Percentiles rank a stretch among this genome's conserved stretches.
phyloP scores from a whole-genome alignment of 805 yeast genomes.

The Monosporozyma yasuniensis region DNA sequence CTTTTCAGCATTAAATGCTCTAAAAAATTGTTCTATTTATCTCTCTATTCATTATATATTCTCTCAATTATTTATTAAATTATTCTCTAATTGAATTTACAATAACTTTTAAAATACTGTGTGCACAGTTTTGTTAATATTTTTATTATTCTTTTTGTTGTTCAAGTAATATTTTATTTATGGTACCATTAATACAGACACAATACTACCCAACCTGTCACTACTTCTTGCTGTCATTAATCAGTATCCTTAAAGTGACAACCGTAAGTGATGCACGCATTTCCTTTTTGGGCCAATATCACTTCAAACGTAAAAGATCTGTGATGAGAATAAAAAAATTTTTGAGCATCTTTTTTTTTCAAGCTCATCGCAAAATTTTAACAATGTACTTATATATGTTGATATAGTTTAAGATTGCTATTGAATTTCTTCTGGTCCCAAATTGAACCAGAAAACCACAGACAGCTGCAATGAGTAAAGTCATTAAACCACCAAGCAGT shows the following conservation, averaged over 20 bases:
- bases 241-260: neutral
- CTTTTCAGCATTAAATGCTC: neutral
- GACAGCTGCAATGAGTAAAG: constrained; percentile 22
- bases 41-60: neutral
- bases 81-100: neutral
- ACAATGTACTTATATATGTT: neutral
- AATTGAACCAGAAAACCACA: neutral
- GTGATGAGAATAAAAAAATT: constrained; percentile 3
- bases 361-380: constrained; percentile 5
- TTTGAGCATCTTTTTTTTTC: neutral
- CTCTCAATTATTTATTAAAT: neutral
- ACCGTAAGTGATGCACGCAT: neutral
- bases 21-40: neutral
- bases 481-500: constrained; percentile 20
- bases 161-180: too few species aligned
- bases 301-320: neutral
- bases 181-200: too few species aligned
- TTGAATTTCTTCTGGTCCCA: neutral
- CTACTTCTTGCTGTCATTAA: too few species aligned
- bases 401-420: neutral
- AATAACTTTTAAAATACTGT: too few species aligned
- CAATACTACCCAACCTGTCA: too few species aligned
- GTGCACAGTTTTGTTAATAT: neutral
- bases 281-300: neutral
- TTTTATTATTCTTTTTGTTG: neutral